Percentiles rank a stretch among this genome's conserved stretches.
Conservation (phyloP, 306 rosid genomes). For the Quillaja saponaria region DNA sequence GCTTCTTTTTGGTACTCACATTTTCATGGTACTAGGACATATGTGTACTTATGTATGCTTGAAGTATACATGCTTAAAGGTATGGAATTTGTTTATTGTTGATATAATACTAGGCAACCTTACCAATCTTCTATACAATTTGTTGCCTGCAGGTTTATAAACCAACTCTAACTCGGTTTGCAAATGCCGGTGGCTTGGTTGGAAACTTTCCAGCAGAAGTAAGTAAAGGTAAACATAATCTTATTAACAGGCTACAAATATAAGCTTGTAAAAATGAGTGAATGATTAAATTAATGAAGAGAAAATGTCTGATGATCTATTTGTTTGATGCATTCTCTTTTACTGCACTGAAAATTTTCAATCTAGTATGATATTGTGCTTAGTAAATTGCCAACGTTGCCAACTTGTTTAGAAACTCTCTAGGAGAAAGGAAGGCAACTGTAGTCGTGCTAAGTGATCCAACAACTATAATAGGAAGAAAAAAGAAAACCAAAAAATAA, state of each 20-base stretch:
- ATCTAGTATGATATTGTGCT: no score
- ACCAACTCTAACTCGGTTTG: constrained; percentile 72
- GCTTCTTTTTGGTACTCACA: no score
- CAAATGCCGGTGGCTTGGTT: constrained; percentile 71
- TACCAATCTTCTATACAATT: no score
- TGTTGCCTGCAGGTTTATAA: constrained; percentile 89
- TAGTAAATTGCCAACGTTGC: no score
- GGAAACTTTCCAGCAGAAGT: constrained; percentile 90
- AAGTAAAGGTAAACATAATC: constrained; percentile 62
- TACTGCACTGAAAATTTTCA: no score
- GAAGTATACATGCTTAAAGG: background rate
- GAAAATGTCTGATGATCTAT: constrained; percentile 7
- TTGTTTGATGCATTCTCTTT: background rate
- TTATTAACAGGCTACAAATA: constrained; percentile 1
- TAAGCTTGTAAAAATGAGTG: constrained; percentile 9
- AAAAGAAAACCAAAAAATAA: no score
- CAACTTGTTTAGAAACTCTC: no score
- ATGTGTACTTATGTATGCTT: constrained; percentile 6
- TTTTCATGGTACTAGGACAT: no score
- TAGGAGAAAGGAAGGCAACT: no score
- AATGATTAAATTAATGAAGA: constrained; percentile 13
- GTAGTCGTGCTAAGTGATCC: no score
- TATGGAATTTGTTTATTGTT: constrained; percentile 23
- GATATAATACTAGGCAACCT: no score
- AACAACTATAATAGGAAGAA: no score